Percentiles rank a stretch among this genome's conserved stretches.
Conservation (phyloP, 1,284 basidiomycete genomes). For the Rhodotorula mucilaginosa region DNA sequence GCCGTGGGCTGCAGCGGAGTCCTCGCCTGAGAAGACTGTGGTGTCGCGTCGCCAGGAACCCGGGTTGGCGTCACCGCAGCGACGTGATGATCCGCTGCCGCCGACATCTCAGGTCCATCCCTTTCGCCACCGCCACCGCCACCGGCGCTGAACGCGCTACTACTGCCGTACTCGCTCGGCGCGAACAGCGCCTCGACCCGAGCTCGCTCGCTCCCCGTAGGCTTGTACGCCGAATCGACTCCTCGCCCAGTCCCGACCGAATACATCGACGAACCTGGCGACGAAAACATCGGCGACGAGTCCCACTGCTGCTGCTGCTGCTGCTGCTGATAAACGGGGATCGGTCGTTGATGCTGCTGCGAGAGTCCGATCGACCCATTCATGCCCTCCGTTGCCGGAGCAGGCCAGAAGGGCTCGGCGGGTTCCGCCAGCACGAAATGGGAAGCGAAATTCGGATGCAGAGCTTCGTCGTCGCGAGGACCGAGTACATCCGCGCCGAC, state of each 20-base stretch:
- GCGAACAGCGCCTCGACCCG: background rate
- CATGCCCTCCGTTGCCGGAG: background rate
- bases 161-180: background rate
- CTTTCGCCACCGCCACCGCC: background rate
- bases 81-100: too few relatives aligned
- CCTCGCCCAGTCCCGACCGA: background rate
- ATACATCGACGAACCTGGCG: background rate
- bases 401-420: background rate
- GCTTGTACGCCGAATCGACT: background rate
- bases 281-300: background rate
- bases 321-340: background rate
- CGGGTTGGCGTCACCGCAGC: too few relatives aligned
- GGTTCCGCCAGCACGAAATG: background rate
- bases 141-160: too few relatives aligned
- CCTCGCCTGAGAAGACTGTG: background rate
- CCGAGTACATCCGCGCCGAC: too few relatives aligned
- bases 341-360: too few relatives aligned
- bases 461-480: background rate
- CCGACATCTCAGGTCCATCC: background rate
- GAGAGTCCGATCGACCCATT: background rate
- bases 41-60: too few relatives aligned
- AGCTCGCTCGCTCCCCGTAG: background rate
- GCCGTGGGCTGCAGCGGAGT: background rate
- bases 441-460: background rate
- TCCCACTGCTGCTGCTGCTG: background rate